These are phyloP conservation scores for Phytophthora pistaciae DNA, from an alignment of 352 stramenopile genomes.

Conservation along the genomic window DNA sequence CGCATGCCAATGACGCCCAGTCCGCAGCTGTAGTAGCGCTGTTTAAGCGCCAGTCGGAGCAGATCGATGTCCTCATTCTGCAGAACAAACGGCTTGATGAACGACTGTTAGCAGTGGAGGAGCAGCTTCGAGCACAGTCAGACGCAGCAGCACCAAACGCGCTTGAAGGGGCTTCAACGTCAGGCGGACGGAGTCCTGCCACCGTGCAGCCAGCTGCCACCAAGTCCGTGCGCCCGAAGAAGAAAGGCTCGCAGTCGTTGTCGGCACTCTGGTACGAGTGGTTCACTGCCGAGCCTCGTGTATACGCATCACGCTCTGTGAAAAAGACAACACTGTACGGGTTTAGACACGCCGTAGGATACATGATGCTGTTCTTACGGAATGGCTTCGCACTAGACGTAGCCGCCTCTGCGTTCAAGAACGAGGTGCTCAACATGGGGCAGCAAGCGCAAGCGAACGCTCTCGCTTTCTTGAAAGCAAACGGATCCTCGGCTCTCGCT, in stretches of 20 bases:
- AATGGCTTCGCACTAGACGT: constrained; percentile 11
- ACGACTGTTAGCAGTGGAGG: too few relatives aligned
- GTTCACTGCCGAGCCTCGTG: constrained; percentile 16
- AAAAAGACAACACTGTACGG: constrained; percentile 23
- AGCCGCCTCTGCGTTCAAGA: constrained; percentile 11
- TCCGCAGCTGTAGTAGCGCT: too few relatives aligned
- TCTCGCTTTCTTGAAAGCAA: constrained; percentile 1
- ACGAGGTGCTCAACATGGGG: constrained; percentile 2
- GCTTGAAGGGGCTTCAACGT: too few relatives aligned
- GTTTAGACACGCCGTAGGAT: constrained; percentile 19
- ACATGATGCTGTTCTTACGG: constrained; percentile 27
- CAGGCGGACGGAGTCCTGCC: too few relatives aligned
- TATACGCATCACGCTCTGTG: constrained; percentile 10
- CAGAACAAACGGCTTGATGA: too few relatives aligned
- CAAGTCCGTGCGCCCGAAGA: not conserved
- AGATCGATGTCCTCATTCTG: too few relatives aligned
- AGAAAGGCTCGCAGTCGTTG: constrained; percentile 13
- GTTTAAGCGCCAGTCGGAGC: too few relatives aligned
- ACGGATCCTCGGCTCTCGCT: not conserved
- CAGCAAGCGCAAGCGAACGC: constrained; percentile 1
- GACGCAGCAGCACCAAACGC: too few relatives aligned
- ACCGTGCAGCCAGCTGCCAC: too few relatives aligned
- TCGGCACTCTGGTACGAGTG: constrained; percentile 14
- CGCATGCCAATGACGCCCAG: too few relatives aligned
- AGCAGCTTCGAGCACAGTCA: too few relatives aligned